Conservation (phyloP, 139 green algal species). For the Coelastrella sp. region DNA sequence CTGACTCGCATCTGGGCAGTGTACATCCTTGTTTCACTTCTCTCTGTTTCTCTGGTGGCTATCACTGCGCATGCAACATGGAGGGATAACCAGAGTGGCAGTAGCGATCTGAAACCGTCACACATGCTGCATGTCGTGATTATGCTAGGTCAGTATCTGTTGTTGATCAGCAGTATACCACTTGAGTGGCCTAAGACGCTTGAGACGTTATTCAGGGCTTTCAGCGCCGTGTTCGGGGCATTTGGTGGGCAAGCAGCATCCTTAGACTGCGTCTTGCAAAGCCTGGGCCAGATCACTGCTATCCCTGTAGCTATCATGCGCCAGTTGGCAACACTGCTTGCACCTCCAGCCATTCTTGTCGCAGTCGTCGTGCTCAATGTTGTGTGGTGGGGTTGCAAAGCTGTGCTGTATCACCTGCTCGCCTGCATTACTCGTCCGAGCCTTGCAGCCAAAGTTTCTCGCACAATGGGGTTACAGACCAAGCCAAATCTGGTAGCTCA, state of each 20-base stretch:
- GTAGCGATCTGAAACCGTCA: background rate
- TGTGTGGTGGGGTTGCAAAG: background rate
- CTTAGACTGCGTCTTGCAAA: background rate
- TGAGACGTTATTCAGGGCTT: background rate
- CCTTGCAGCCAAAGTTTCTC: background rate
- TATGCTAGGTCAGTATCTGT: background rate
- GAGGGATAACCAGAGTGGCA: background rate
- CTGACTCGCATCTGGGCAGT: background rate
- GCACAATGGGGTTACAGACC: background rate
- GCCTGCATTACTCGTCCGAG: background rate
- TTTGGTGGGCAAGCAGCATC: background rate
- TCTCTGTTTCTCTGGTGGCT: background rate
- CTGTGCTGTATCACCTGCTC: background rate
- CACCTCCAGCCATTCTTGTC: background rate
- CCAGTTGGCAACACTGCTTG: background rate
- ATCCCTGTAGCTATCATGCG: background rate
- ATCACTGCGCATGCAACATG: background rate
- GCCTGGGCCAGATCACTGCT: background rate
- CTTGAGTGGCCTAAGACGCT: background rate
- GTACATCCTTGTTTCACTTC: background rate
- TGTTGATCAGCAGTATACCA: background rate
- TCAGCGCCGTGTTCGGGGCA: background rate
- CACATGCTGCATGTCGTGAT: constrained; percentile 4
- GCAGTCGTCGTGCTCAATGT: background rate
- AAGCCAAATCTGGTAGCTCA: background rate